Conservation (phyloP, 306 rosid species). For the Lithocarpus polystachyus region DNA sequence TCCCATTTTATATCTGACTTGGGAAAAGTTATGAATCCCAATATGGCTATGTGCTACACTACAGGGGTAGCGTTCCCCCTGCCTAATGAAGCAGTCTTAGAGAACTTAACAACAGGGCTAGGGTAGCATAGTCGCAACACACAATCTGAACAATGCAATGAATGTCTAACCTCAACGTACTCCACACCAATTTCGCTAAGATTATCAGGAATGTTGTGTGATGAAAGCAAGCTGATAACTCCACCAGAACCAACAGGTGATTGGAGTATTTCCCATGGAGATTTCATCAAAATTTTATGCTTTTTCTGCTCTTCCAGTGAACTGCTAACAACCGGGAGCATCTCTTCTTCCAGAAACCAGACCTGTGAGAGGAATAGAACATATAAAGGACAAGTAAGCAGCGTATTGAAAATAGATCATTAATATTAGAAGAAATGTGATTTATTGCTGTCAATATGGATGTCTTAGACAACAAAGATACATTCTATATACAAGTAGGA, state of each 20-base stretch:
- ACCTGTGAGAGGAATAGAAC: slow-evolving; percentile 44
- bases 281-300: slow-evolving; percentile 78
- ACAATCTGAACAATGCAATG: neutral
- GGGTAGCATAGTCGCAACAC: neutral
- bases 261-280: slow-evolving; percentile 91
- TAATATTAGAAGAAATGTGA: neutral
- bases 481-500: neutral
- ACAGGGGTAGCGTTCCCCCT: no score
- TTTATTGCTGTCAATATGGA: neutral
- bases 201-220: slow-evolving; percentile 46
- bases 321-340: slow-evolving; percentile 73
- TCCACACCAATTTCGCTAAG: slow-evolving; percentile 67
- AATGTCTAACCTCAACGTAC: slow-evolving; percentile 67
- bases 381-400: neutral
- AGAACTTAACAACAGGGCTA: slow-evolving; percentile 6
- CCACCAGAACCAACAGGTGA: slow-evolving; percentile 89
- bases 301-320: slow-evolving; percentile 50
- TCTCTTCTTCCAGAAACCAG: slow-evolving; percentile 87
- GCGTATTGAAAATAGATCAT: neutral
- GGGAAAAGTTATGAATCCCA: neutral
- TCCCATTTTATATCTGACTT: neutral
- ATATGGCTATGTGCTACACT: no score
- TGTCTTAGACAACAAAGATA: neutral
- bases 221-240: slow-evolving; percentile 63
- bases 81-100: neutral